phyloP scores from a whole-genome alignment of 805 yeast genomes.

The Lachancea meyersii region DNA sequence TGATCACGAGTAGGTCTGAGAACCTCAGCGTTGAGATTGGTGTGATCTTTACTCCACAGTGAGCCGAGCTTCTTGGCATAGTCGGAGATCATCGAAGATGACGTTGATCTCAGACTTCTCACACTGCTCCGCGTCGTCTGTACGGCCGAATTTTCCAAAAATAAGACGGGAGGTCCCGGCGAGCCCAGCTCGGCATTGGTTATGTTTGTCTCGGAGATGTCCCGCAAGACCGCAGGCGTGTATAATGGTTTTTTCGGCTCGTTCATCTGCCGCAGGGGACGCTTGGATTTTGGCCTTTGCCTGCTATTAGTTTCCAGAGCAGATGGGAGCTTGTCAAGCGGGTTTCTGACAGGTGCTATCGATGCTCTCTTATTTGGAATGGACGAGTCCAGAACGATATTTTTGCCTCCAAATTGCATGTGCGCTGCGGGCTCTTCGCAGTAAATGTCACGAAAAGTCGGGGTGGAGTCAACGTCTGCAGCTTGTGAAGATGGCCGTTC shows the following conservation, averaged over 20 bases:
- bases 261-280: constrained; percentile 55
- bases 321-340: constrained; percentile 9
- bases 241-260: constrained; percentile 83
- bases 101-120: constrained; percentile 24
- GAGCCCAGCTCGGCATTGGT: constrained; percentile 35
- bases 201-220: constrained; percentile 39
- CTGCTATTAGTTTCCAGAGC: constrained; percentile 5
- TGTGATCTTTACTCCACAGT: constrained; percentile 2
- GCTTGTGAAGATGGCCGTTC: not conserved
- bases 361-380: constrained; percentile 14
- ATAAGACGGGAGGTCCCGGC: constrained; percentile 14
- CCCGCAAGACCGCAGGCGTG: constrained; percentile 80
- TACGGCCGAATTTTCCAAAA: constrained; percentile 16
- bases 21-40: constrained; percentile 5
- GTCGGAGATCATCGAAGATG: constrained; percentile 14
- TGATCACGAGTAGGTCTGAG: constrained; percentile 50
- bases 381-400: constrained; percentile 27
- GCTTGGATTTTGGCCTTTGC: constrained; percentile 10
- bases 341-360: constrained; percentile 16
- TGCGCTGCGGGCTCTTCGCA: constrained; percentile 14
- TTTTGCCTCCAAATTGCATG: constrained; percentile 27
- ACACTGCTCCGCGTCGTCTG: constrained; percentile 25
- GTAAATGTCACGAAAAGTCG: not conserved
- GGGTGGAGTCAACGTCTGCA: not conserved
- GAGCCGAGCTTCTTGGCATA: constrained; percentile 9